Base-by-base conservation (phyloP, 2,329 filamentous ascomycete species). In the Botryotinia convoluta region DNA sequence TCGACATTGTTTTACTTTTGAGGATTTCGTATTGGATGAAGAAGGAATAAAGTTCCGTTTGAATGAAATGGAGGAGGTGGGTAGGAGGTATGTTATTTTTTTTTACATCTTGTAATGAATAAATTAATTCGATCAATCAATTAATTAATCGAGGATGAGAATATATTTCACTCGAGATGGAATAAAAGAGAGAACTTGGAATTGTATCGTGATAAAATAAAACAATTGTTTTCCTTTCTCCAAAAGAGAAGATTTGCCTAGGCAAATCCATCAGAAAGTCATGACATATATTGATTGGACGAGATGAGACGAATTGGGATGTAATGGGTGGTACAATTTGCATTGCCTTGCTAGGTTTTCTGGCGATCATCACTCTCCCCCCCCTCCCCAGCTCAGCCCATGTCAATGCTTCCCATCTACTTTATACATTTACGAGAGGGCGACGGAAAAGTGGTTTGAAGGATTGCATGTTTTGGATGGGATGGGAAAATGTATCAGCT, bases 281-380 rank as follows among this genome's bases (percentile, higher is more conserved):
- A 26, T 68, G 64, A 68, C 26, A 68, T 54, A 1, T 39, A 68
- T 68, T 68, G 64, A 68, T 54, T 68, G 64, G 45, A 39, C 54
- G 45, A 20, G 32, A 42, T 29, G 64, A 68, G 26, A 54, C 45
- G 35, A 51, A 51, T 67, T 67, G 62, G 39, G 45, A 39, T 54
- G 32, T 20, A 29, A 16, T 54, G 51, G 45, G 39, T 54, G 22
- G 26, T 64, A 65, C 42, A 44, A 44, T 64, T 64, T 54, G n/a
- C n/a, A 20, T 48, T 64, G 37, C 63, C 44, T 65, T 65, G 32
- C 44, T 65, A n/a, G 63, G 44, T 51, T 48, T n/a, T 48, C 4
- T 67, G 64, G 16, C 64, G 64, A 67, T 67, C 45, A 67, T 54
- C 45, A 67, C 26, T 39, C 22, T 44, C 63, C 61, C 37, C 37